Percentiles rank a stretch among this genome's conserved stretches.
These are phyloP conservation scores for Albugo laibachii DNA, from an alignment of 352 stramenopile genomes.

Conservation along the genomic window DNA sequence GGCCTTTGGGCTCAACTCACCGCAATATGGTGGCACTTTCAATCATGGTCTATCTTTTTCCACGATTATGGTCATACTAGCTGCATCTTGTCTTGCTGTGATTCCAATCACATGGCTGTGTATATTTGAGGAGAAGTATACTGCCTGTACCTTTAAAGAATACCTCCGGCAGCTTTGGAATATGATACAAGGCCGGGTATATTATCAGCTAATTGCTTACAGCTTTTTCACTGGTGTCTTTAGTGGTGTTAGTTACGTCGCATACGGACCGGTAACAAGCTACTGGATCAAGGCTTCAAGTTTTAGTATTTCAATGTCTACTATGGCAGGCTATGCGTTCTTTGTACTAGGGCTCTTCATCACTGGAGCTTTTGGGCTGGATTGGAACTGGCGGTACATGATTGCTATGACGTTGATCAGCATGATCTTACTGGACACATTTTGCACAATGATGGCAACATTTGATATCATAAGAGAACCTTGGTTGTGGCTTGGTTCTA, in stretches of 20 bases:
- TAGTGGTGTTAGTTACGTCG: slow-evolving; percentile 24
- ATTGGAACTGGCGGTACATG: slow-evolving; percentile 21
- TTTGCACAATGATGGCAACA: slow-evolving; percentile 23
- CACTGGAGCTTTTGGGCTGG: slow-evolving; percentile 35
- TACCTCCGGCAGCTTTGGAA: slow-evolving; percentile 22
- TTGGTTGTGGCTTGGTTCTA: slow-evolving; percentile 37
- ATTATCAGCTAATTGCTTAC: slow-evolving; percentile 33
- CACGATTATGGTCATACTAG: slow-evolving; percentile 23
- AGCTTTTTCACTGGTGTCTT: slow-evolving; percentile 28
- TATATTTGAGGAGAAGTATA: slow-evolving; percentile 26
- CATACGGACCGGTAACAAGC: slow-evolving; percentile 21
- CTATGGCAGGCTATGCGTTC: slow-evolving; percentile 27
- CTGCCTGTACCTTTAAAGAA: slow-evolving; percentile 10
- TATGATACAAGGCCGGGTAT: slow-evolving; percentile 26
- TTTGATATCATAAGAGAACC: slow-evolving; percentile 25
- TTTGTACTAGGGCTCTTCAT: slow-evolving; percentile 29
- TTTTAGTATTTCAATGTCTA: slow-evolving; percentile 28
- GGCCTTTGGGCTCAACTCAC: slow-evolving; percentile 27
- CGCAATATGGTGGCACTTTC: slow-evolving; percentile 27
- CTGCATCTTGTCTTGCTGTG: slow-evolving; percentile 13
- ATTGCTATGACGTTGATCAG: slow-evolving; percentile 31
- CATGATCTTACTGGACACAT: slow-evolving; percentile 27
- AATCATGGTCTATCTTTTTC: slow-evolving; percentile 25
- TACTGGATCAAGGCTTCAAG: slow-evolving; percentile 32
- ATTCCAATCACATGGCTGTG: slow-evolving; percentile 22